Conservation (phyloP, 2,329 filamentous ascomycete genomes). For the Ascochyta viciae-villosae region DNA sequence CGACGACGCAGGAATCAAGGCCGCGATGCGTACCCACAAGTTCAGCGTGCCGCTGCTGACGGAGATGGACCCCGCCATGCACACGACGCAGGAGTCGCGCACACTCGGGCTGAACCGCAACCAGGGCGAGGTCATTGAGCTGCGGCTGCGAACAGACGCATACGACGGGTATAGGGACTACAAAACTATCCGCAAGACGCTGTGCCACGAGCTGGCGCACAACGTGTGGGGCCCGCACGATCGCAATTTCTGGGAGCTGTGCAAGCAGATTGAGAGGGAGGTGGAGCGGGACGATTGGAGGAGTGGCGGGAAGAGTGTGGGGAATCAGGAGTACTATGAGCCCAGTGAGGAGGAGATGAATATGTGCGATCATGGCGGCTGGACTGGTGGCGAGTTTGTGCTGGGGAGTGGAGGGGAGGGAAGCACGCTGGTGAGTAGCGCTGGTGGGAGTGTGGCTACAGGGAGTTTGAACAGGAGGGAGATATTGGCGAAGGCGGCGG, state of each 20-base stretch:
- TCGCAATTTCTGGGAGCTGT: conserved; percentile 86
- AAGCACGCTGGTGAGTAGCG: conserved; percentile 32
- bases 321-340: conserved; percentile 44
- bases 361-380: conserved; percentile 51
- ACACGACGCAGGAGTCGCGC: conserved; percentile 83
- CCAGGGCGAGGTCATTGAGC: conserved; percentile 85
- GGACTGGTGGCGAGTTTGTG: conserved; percentile 52
- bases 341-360: conserved; percentile 38
- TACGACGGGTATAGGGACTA: conserved; percentile 96
- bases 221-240: conserved; percentile 89
- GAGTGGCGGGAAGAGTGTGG: conserved; percentile 63
- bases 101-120: conserved; percentile 90
- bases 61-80: conserved; percentile 89
- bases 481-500: conserved; percentile 75
- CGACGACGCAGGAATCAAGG: conserved; percentile 83
- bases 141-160: conserved; percentile 88
- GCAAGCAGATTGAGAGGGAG: conserved; percentile 84
- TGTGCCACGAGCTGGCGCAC: conserved; percentile 95
- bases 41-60: conserved; percentile 87
- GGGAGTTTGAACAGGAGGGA: conserved; percentile 72
- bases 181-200: conserved; percentile 84
- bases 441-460: conserved; percentile 34
- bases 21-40: conserved; percentile 81
- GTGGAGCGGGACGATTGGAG: conserved; percentile 83
- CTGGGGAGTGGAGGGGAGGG: conserved; percentile 33